Evolutionary conservation across 2,329 filamentous ascomycete genomes (phyloP).

Genomic region (Zasmidium cellare): DNA sequence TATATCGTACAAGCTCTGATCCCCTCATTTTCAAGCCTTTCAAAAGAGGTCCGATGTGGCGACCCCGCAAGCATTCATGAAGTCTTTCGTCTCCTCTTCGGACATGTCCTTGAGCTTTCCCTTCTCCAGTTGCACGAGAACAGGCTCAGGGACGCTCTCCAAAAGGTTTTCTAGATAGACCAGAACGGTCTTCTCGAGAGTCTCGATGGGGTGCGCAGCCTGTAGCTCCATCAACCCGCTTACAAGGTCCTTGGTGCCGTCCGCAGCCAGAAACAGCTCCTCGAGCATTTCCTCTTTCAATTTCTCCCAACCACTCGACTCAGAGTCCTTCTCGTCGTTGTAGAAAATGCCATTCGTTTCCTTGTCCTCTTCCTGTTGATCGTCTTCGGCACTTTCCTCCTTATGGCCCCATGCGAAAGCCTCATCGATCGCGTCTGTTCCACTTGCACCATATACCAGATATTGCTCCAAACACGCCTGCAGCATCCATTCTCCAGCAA

Average conservation of each 20-base stretch:
- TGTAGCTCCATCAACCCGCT: slow-evolving; percentile 33
- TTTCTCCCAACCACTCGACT: slow-evolving; percentile 36
- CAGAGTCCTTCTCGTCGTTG: slow-evolving; percentile 17
- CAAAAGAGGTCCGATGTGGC: slow-evolving; percentile 9
- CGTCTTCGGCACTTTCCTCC: slow-evolving; percentile 19
- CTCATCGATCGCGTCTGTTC: slow-evolving; percentile 40
- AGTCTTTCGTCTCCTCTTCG: slow-evolving; percentile 36
- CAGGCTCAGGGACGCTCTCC: slow-evolving; percentile 44
- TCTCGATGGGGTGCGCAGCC: slow-evolving; percentile 31
- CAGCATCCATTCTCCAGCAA: slow-evolving; percentile 50
- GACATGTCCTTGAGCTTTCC: slow-evolving; percentile 45
- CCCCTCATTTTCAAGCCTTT: not conserved
- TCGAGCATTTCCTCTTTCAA: slow-evolving; percentile 38
- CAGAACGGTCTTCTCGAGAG: slow-evolving; percentile 43
- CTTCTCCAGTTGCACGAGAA: slow-evolving; percentile 54
- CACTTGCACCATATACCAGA: slow-evolving; percentile 39
- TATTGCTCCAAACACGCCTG: slow-evolving; percentile 54
- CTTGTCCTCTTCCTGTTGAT: slow-evolving; percentile 27
- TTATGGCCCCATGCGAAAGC: slow-evolving; percentile 50
- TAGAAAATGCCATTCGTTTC: slow-evolving; percentile 38
- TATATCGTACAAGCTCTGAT: not conserved
- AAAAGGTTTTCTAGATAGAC: slow-evolving; percentile 47
- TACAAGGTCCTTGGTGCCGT: slow-evolving; percentile 14
- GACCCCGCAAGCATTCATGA: slow-evolving; percentile 34
- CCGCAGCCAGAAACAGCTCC: slow-evolving; percentile 19